Evolutionary conservation across 179 eudicot species (phyloP).

Genomic region (Nepenthes alata): DNA sequence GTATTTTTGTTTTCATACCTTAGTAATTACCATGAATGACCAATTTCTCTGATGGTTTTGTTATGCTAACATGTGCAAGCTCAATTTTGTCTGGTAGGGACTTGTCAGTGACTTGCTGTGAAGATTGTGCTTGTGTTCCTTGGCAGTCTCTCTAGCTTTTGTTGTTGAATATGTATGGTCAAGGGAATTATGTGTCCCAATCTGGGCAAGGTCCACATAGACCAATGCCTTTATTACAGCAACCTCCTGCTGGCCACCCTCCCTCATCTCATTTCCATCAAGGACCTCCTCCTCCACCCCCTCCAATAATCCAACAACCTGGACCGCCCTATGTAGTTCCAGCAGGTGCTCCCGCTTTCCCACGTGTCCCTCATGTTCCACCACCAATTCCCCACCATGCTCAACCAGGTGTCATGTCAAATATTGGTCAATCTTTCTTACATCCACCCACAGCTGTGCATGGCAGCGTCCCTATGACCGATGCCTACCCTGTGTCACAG

Average conservation of each 20-base stretch:
- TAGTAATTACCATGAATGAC: too few relatives aligned
- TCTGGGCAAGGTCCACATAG: constrained; percentile 48
- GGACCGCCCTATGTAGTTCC: constrained; percentile 21
- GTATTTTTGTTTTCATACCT: too few relatives aligned
- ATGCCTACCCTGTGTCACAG: constrained; percentile 24
- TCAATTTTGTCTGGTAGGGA: constrained; percentile 15
- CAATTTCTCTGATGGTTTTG: not conserved
- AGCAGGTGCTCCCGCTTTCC: constrained; percentile 25
- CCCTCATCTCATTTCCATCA: constrained; percentile 27
- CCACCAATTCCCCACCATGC: constrained; percentile 20
- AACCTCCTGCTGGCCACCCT: constrained; percentile 24
- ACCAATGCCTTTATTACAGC: constrained; percentile 36
- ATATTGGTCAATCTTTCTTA: constrained; percentile 20
- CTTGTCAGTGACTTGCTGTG: constrained; percentile 3
- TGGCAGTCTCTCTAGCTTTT: not conserved
- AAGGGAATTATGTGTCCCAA: constrained; percentile 43
- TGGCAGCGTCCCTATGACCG: constrained; percentile 20
- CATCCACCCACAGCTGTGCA: constrained; percentile 30
- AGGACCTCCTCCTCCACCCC: constrained; percentile 21
- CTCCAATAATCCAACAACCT: constrained; percentile 28
- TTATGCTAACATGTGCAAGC: not conserved
- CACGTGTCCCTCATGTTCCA: constrained; percentile 24
- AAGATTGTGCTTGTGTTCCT: constrained; percentile 10
- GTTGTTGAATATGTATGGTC: constrained; percentile 53
- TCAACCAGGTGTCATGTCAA: constrained; percentile 24